Evolutionary conservation across 306 rosid species (phyloP).

Genomic region (Sphenostylis stenocarpa): DNA sequence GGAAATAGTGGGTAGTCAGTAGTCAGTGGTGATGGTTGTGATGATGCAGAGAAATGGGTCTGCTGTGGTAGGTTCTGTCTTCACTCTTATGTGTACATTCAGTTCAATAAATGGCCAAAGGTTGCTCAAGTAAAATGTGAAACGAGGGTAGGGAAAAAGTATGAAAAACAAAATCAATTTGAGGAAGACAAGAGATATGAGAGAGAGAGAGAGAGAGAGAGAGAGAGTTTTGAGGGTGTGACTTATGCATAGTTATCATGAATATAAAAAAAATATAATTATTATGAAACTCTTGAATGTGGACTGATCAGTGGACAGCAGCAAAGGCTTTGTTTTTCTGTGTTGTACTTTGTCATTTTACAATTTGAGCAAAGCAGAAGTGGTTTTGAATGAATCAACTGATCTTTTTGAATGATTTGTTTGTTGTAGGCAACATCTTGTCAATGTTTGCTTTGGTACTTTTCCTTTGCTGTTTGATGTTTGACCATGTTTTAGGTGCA

Average conservation of each 20-base stretch:
- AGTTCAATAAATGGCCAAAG: constrained; percentile 37
- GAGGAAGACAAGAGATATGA: too few species aligned
- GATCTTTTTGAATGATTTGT: not conserved
- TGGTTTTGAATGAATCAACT: constrained; percentile 23
- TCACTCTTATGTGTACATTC: constrained; percentile 50
- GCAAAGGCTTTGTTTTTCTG: not conserved
- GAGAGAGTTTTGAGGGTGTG: not conserved
- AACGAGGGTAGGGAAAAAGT: not conserved
- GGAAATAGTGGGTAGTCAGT: not conserved
- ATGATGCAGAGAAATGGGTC: constrained; percentile 6
- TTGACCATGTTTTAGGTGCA: constrained; percentile 15
- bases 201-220: too few species aligned
- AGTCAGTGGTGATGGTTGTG: not conserved
- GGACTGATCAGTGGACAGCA: not conserved
- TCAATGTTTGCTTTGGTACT: constrained; percentile 3
- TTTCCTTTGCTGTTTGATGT: not conserved
- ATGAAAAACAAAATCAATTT: not conserved
- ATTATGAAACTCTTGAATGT: constrained; percentile 14
- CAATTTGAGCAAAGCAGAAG: constrained; percentile 6
- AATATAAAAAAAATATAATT: not conserved
- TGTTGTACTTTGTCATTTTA: constrained; percentile 17
- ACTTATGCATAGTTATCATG: not conserved
- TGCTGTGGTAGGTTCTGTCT: constrained; percentile 25
- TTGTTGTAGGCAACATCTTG: not conserved
- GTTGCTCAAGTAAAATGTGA: constrained; percentile 15